Evolutionary conservation across 371 early-diverging fungal genomes (phyloP).

Genomic region (Mucor indicus): DNA sequence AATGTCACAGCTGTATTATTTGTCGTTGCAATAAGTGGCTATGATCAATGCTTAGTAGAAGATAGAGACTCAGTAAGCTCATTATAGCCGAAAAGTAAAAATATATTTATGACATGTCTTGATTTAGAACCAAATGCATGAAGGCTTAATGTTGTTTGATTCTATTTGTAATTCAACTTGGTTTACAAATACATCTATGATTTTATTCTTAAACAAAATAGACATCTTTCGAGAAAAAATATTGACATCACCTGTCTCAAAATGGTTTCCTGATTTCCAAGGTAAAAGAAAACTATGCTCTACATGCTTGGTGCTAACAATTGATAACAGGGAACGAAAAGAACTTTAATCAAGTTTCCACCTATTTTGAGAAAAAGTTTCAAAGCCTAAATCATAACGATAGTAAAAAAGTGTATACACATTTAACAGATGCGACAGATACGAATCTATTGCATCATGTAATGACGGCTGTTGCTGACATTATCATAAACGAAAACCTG

Average conservation of each 20-base stretch:
- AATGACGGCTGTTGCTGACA: conserved; percentile 57
- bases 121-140: conserved; percentile 77
- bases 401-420: conserved; percentile 54
- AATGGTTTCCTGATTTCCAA: conserved; percentile 86
- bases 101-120: too few relatives aligned
- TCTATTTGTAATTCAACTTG: conserved; percentile 69
- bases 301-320: too few relatives aligned
- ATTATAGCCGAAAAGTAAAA: too few relatives aligned
- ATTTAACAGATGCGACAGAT: conserved; percentile 62
- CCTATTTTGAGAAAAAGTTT: too few relatives aligned
- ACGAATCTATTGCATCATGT: conserved; percentile 55
- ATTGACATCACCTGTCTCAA: conserved; percentile 61
- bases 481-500: conserved; percentile 49
- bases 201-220: conserved; percentile 83
- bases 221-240: conserved; percentile 77
- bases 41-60: conserved; percentile 77
- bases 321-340: too few relatives aligned
- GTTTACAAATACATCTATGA: conserved; percentile 76
- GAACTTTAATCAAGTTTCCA: too few relatives aligned
- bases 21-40: conserved; percentile 72
- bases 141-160: conserved; percentile 76
- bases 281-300: too few relatives aligned
- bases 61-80: conserved; percentile 73
- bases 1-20: conserved; percentile 74
- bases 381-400: conserved; percentile 33